Base-by-base conservation (phyloP, 2,329 filamentous ascomycete species). In the Plectosphaerella plurivora region DNA sequence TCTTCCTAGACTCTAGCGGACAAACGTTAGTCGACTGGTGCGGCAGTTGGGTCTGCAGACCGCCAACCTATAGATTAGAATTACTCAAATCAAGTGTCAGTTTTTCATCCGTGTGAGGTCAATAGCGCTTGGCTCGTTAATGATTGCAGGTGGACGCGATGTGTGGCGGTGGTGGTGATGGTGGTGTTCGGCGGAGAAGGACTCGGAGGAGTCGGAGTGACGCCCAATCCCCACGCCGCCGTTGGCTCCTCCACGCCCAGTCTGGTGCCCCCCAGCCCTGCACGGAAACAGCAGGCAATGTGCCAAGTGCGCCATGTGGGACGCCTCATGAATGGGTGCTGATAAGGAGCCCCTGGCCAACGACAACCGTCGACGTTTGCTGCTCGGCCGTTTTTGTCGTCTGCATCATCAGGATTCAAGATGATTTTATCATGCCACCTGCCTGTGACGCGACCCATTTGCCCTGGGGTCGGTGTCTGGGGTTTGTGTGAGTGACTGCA, bases 321-420 rank as follows among this genome's bases (percentile, higher is more conserved):
- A 41, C 50, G 51, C 35, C 25, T 44, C 51, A n/a, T 39, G 15
- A 53, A 53, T 56, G 55, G 53, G 53, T 18, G 55, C 55, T 56
- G 55, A 56, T 56, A 56, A 56, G 55, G 46, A 18, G 47, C 39
- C 49, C 28, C 28, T 33, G 16, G 46, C 28, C 37, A 20, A 39
- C 47, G 39, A 20, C 41, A 45, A 41, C 16, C 25, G 35, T 48
- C 50, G 50, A 28, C 47, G 49, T 54, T 39, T 35, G 28, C 28
- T 8, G n/a, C 28, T 12, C 11, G 28, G 28, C 28, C 28, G 28
- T 33, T 33, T 33, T 33, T 24, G 36, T 37, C 25, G 24, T 39
- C 28, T 45, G 45, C 44, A 20, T 45, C 51, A 33, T 33, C 28
- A 33, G 28, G 28, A 33, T 22, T 22, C 22, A 22, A 22, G 22